Base-by-base conservation (phyloP, 2,329 filamentous ascomycete species). In the Exophiala alcalophila region DNA sequence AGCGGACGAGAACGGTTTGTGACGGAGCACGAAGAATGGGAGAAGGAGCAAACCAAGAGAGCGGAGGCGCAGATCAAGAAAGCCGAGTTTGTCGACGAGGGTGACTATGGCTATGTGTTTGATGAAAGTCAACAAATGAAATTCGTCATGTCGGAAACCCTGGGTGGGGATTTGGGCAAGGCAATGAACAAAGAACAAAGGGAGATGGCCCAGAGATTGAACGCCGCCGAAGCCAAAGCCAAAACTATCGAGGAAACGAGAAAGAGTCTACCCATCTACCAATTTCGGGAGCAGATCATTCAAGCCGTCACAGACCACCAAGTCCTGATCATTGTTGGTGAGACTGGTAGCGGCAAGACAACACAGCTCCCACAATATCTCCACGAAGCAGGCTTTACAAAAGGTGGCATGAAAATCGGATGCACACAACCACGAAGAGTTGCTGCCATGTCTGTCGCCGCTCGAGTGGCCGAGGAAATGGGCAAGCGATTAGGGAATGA, bases 11-110 rank as follows among this genome's bases (percentile, higher is more conserved):
- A 96, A 62, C 84, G 83, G 57, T 94, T 88, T 56, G 80, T 95
- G 44, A 95, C 89, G 0, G 92, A 98, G 62, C 86, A 95, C 52
- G 90, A 98, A 50, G 86, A 95, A 59, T 98, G 91, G 91, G 92
- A 98, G 62, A 72, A 80, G 44, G 91, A 97, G 61, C 91, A 97
- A 66, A 78, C 84, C 1, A 76, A 82, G 43, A 94, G 94, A 63
- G 90, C 88, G 4, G 92, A 91, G 62, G 82, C 87, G 1, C 89
- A 95, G 61, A 88, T 94, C 46, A 76, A 80, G 53, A 79, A 81
- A 39, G 70, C 80, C 0, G 87, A 94, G 59, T 76, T 83, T 24
- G 80, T 85, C 10, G 82, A 90, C 38, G 82, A 89, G 53, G 82
- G 82, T 9, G 83, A 94, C 45, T 98, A 97, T 61, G 86, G 92